A percentile compares a stretch with the other conserved stretches of the same genome.
These are phyloP conservation scores for Hebeloma cylindrosporum DNA, from an alignment of 768 basidiomycete species.

Conservation along the genomic window DNA sequence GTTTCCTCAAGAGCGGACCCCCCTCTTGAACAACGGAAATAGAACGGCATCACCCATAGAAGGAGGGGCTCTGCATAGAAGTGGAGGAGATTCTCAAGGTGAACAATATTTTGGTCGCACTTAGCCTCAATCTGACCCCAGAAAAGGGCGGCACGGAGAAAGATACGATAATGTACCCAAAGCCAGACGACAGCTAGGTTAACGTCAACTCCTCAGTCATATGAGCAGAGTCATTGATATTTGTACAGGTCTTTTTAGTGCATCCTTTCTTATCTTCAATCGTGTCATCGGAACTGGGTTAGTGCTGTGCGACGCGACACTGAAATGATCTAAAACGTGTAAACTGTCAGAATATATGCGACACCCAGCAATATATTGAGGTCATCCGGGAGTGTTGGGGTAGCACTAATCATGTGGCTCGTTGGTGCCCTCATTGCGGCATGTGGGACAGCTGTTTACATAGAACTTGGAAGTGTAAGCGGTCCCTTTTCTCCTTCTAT, in stretches of 20 bases:
- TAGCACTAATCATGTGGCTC: constrained; percentile 70
- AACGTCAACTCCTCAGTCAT: constrained; percentile 8
- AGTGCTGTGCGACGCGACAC: constrained; percentile 8
- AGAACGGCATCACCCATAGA: constrained; percentile 14
- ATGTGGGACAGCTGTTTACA: constrained; percentile 67
- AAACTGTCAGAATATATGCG: constrained; percentile 57
- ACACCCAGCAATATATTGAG: constrained; percentile 67
- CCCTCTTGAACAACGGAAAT: constrained; percentile 2
- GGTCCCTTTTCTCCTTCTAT: neutral
- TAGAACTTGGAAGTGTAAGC: constrained; percentile 73
- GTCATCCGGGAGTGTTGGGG: constrained; percentile 68
- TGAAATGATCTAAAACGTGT: neutral
- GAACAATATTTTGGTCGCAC: neutral
- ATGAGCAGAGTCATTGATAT: neutral
- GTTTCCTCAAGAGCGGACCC: constrained; percentile 2
- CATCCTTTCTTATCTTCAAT: constrained; percentile 71
- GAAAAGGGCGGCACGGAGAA: constrained; percentile 31
- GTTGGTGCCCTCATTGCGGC: constrained; percentile 64
- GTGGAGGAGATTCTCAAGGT: constrained; percentile 12
- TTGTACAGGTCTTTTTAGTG: constrained; percentile 46
- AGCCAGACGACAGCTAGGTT: constrained; percentile 53
- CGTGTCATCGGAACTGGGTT: constrained; percentile 75
- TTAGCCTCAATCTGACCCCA: neutral
- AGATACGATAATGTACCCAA: constrained; percentile 48
- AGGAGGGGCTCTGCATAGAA: constrained; percentile 15